These are phyloP conservation scores for Pestalotiopsis fici DNA, from an alignment of 2,329 filamentous ascomycete species.

Conservation along the genomic window DNA sequence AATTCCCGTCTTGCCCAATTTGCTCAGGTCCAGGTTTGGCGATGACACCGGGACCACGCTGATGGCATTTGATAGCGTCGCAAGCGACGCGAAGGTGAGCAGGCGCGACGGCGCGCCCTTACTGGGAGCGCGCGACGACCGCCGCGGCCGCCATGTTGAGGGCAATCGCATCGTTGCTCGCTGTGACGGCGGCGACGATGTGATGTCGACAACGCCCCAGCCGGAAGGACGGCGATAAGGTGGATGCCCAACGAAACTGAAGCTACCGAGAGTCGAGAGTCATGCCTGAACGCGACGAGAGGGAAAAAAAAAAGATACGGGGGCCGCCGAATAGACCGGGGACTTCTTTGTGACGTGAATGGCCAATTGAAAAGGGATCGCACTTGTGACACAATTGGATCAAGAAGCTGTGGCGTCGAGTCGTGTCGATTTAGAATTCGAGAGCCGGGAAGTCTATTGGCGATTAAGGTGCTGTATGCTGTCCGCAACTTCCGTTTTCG, in stretches of 20 bases:
- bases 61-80: conserved; percentile 49
- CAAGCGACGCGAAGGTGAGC: conserved; percentile 41
- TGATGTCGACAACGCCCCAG: conserved; percentile 20
- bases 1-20: conserved; percentile 81
- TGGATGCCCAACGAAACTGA: neutral
- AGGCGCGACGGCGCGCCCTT: conserved; percentile 28
- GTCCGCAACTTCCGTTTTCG: neutral
- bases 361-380: conserved; percentile 3
- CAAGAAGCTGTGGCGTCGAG: neutral
- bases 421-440: neutral
- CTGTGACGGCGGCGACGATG: conserved; percentile 21
- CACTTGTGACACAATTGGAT: neutral
- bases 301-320: neutral
- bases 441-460: neutral
- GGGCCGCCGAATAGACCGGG: neutral
- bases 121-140: conserved; percentile 35
- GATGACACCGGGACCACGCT: conserved; percentile 64
- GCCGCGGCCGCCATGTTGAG: conserved; percentile 36
- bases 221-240: conserved; percentile 14
- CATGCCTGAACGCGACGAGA: conserved; percentile 4
- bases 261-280: conserved; percentile 5
- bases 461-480: neutral
- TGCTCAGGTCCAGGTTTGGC: conserved; percentile 74
- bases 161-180: conserved; percentile 48
- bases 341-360: conserved; percentile 2